Conservation (phyloP, 2,329 filamentous ascomycete species). For the Onygenales sp. region DNA sequence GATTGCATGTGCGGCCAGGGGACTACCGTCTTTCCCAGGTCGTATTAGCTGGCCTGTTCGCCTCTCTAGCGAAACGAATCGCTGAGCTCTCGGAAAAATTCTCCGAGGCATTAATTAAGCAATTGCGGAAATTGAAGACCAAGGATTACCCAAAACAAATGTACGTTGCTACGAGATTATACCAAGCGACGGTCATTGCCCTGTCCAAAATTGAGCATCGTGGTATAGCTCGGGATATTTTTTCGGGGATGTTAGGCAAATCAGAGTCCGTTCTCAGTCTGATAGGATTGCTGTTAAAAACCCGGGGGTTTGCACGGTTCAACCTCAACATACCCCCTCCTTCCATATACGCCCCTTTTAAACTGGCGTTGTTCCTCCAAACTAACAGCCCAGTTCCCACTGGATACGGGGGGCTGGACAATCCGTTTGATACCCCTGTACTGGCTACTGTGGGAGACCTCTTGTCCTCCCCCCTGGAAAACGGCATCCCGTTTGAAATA, state of each 20-base stretch:
- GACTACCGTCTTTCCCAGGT: conserved; percentile 8
- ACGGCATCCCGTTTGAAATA: not conserved
- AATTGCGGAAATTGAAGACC: not conserved
- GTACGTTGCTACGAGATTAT: not conserved
- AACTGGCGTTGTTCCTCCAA: not conserved
- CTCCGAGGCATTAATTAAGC: not conserved
- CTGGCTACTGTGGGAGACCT: not conserved
- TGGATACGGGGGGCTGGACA: not conserved
- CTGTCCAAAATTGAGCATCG: not conserved
- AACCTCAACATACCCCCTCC: not conserved
- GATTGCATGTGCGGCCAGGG: conserved; percentile 5
- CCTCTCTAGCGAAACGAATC: conserved; percentile 10
- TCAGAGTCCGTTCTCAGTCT: not conserved
- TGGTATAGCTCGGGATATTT: not conserved
- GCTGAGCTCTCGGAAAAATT: conserved; percentile 12
- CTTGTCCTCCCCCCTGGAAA: not conserved
- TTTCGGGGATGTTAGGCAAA: not conserved
- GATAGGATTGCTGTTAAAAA: not conserved
- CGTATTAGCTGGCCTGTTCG: conserved; percentile 12
- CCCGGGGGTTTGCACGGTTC: not conserved
- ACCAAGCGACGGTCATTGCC: not conserved
- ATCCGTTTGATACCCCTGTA: not conserved
- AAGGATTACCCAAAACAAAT: not conserved
- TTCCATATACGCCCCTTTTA: not conserved
- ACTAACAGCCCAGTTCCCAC: not conserved